Evolutionary conservation across 2,329 filamentous ascomycete genomes (phyloP).

Genomic region (Hypomyces perniciosus): DNA sequence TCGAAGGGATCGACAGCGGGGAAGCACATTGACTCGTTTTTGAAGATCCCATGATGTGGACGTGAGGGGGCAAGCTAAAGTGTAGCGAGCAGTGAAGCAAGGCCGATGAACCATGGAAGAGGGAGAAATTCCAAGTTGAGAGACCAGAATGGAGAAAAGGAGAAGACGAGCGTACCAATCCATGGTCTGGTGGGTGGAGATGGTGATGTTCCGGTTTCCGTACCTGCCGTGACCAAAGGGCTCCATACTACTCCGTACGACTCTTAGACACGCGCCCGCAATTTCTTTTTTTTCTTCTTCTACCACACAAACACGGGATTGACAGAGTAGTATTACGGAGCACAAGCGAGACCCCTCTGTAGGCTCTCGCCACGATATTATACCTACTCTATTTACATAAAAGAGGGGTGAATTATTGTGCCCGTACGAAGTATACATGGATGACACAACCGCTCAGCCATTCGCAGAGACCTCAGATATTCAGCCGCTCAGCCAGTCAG

Average conservation of each 20-base stretch:
- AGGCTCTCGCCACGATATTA: no score
- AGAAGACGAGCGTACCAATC: background rate
- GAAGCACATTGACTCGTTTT: background rate
- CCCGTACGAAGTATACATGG: no score
- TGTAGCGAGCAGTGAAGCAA: background rate
- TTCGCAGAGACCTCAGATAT: no score
- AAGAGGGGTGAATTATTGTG: no score
- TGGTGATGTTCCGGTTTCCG: conserved; percentile 2
- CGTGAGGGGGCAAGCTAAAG: background rate
- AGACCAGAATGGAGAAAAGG: background rate
- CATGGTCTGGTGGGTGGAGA: background rate
- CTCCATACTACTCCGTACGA: no score
- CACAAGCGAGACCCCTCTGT: no score
- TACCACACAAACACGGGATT: no score
- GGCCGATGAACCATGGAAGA: background rate
- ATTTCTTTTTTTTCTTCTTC: no score
- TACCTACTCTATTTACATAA: no score
- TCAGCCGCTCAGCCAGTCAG: no score
- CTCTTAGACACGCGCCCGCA: background rate
- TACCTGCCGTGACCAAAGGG: background rate
- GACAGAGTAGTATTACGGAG: no score
- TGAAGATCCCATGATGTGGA: conserved; percentile 9
- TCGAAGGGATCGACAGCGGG: conserved; percentile 1
- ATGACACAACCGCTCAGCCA: no score
- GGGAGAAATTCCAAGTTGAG: background rate